A percentile compares a stretch with the other conserved stretches of the same genome.
Conservation (phyloP, 257 asterid species). For the Fraxinus cuspidata region DNA sequence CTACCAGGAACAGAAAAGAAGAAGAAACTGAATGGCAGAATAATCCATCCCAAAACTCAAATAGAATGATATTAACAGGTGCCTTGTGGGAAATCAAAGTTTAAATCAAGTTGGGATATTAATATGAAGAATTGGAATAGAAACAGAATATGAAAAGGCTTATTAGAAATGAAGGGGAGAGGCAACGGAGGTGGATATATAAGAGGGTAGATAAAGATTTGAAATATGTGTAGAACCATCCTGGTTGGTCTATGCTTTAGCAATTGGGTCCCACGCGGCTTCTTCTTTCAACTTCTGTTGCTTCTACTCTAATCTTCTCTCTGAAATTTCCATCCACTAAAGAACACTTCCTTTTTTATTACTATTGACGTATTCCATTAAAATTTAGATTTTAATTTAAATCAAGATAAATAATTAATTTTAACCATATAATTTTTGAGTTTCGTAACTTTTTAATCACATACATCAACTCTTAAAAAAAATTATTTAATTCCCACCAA, state of each 20-base stretch:
- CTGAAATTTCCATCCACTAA: neutral
- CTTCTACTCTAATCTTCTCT: slow-evolving; percentile 54
- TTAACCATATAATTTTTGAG: no score
- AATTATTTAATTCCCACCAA: no score
- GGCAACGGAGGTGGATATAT: slow-evolving; percentile 33
- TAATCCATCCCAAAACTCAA: slow-evolving; percentile 31
- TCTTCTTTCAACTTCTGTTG: slow-evolving; percentile 36
- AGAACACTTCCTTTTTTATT: no score
- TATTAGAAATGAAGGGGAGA: neutral
- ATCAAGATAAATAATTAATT: no score
- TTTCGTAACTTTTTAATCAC: no score
- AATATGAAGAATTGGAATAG: neutral
- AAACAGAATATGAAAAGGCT: neutral
- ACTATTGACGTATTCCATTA: no score
- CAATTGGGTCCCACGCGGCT: slow-evolving; percentile 68
- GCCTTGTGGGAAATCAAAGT: slow-evolving; percentile 25
- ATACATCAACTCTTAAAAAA: no score
- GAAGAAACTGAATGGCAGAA: neutral
- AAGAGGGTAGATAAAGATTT: slow-evolving; percentile 43
- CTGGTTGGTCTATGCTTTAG: slow-evolving; percentile 36
- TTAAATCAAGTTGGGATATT: slow-evolving; percentile 12
- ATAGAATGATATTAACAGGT: neutral
- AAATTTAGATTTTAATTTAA: no score
- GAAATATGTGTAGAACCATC: slow-evolving; percentile 36
- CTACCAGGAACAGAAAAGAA: slow-evolving; percentile 11